Evolutionary conservation across 306 rosid species (phyloP).

Genomic region (Glycine tomentella): DNA sequence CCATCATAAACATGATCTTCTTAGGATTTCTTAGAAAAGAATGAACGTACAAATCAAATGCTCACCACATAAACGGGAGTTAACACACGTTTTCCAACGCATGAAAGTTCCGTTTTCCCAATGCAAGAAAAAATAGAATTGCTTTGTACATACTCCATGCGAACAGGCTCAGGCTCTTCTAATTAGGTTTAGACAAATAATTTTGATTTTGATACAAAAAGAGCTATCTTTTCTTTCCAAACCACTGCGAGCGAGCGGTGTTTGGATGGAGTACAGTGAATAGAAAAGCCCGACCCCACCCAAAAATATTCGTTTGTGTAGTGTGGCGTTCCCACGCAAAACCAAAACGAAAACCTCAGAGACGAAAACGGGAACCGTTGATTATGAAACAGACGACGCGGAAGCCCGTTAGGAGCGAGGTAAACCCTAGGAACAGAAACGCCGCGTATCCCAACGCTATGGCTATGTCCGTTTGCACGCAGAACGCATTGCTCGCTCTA

Average conservation of each 20-base stretch:
- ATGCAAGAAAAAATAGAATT: not conserved
- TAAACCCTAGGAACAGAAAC: conserved; percentile 84
- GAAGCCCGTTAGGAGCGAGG: conserved; percentile 83
- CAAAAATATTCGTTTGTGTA: conserved; percentile 45
- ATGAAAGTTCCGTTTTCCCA: not conserved
- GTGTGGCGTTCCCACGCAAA: conserved; percentile 35
- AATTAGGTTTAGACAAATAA: not conserved
- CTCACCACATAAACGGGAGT: not conserved
- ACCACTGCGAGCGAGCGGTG: too few relatives aligned
- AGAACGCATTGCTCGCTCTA: conserved; percentile 66
- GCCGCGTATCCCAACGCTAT: conserved; percentile 79
- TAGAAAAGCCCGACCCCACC: conserved; percentile 40
- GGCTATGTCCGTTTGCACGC: conserved; percentile 78
- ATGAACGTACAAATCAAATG: not conserved
- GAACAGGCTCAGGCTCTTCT: not conserved
- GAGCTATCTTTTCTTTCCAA: not conserved
- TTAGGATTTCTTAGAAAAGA: too few relatives aligned
- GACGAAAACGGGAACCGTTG: conserved; percentile 92
- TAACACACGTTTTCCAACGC: not conserved
- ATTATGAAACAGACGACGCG: conserved; percentile 85
- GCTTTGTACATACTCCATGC: not conserved
- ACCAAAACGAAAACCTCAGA: conserved; percentile 25
- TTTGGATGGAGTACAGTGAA: conserved; percentile 32
- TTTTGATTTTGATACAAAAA: not conserved
- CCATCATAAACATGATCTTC: too few relatives aligned